These are phyloP conservation scores for Aspergillus ochraceus DNA, from an alignment of 2,329 filamentous ascomycete genomes.

Conservation along the genomic window DNA sequence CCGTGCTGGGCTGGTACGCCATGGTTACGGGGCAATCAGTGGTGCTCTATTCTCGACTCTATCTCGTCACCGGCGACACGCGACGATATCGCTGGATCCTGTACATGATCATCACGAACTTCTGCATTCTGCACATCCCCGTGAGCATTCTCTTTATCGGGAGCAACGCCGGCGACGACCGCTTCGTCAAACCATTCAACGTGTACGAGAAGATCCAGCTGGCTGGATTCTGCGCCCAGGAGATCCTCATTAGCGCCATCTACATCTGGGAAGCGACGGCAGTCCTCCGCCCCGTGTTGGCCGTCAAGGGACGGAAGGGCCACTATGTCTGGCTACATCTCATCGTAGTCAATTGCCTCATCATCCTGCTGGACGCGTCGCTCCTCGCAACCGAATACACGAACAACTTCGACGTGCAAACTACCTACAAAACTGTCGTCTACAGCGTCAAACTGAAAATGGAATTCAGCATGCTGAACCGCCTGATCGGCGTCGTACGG, in stretches of 20 bases:
- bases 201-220: constrained; percentile 52
- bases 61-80: constrained; percentile 38
- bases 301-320: constrained; percentile 36
- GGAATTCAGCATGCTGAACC: constrained; percentile 53
- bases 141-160: constrained; percentile 20
- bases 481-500: constrained; percentile 25
- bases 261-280: constrained; percentile 53
- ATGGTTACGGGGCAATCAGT: constrained; percentile 44
- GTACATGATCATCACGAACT: constrained; percentile 43
- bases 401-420: constrained; percentile 35
- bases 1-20: constrained; percentile 35
- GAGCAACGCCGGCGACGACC: neutral
- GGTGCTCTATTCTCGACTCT: constrained; percentile 48
- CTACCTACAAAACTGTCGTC: constrained; percentile 33
- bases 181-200: neutral
- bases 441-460: constrained; percentile 42
- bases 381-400: constrained; percentile 37
- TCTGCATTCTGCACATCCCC: constrained; percentile 34
- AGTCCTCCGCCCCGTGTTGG: constrained; percentile 39
- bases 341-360: constrained; percentile 42
- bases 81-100: constrained; percentile 36
- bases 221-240: constrained; percentile 52
- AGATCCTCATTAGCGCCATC: constrained; percentile 50
- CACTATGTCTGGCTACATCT: constrained; percentile 45
- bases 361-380: constrained; percentile 44